Evolutionary conservation across 2,329 filamentous ascomycete species (phyloP).

Genomic region (Neoarthrinium moseri): DNA sequence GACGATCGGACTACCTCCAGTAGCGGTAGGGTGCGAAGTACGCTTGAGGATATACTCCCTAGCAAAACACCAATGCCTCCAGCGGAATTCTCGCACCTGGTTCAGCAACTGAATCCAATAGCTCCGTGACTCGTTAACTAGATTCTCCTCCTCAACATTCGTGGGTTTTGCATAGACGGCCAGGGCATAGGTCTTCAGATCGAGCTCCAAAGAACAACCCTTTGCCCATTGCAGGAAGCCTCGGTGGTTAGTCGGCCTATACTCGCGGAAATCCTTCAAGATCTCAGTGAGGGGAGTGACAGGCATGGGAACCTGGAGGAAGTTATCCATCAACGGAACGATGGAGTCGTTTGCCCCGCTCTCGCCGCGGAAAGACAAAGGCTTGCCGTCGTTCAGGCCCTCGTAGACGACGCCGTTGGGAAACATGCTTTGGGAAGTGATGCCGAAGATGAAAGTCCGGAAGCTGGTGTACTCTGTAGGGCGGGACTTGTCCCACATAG

Average conservation of each 20-base stretch:
- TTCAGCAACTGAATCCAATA: constrained; percentile 67
- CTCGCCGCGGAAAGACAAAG: constrained; percentile 84
- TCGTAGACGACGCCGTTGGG: constrained; percentile 88
- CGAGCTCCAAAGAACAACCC: constrained; percentile 51
- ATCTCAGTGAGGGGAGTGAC: constrained; percentile 85
- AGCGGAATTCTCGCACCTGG: constrained; percentile 78
- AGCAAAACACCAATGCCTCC: constrained; percentile 84
- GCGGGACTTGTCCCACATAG: constrained; percentile 88
- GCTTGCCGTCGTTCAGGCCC: constrained; percentile 68
- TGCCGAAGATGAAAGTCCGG: constrained; percentile 96
- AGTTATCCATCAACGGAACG: constrained; percentile 84
- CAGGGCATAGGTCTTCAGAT: constrained; percentile 53
- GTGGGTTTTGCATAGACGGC: constrained; percentile 19
- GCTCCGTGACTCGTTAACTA: constrained; percentile 49
- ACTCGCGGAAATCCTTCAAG: constrained; percentile 82
- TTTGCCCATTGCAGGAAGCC: constrained; percentile 70
- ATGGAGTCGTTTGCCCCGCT: constrained; percentile 94
- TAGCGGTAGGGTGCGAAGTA: constrained; percentile 73
- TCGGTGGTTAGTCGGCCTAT: constrained; percentile 85
- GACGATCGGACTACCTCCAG: constrained; percentile 80
- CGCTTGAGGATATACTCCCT: constrained; percentile 81
- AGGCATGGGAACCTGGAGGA: constrained; percentile 85
- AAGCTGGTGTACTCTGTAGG: constrained; percentile 84
- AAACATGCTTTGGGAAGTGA: constrained; percentile 92
- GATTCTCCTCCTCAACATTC: constrained; percentile 22